Base-by-base conservation (phyloP, 257 asterid genomes). In the Penstemon eatonii region DNA sequence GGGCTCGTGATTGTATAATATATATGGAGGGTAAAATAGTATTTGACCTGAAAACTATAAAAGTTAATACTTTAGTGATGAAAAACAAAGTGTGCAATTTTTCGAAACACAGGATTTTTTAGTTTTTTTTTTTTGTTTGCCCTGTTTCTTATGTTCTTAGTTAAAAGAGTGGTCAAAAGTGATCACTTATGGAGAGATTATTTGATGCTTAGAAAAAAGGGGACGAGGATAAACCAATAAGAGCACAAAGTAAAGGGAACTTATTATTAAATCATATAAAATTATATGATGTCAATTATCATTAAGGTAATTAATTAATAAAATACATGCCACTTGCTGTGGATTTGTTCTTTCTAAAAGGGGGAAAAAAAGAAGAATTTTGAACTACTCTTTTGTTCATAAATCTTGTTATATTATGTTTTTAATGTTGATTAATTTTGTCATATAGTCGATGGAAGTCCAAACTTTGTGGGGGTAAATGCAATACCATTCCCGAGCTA, bases 271-370 rank as follows among this genome's bases (percentile, higher is more conserved):
- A 64, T 63, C 63, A 45, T 25, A 61, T 39, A 59, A 40, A 64
- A 56, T 6, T 15, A 18, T 13, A 67, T 8, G 42, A 47, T 3
- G 0, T 64, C 47, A 67, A 60, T 44, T 55, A 47, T 49, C 2
- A 63, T 8, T 39, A 67, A 66, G 42, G 3, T 25, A 47, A 49
- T 25, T 25, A 25, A 25, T 25, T 25, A 8, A 40, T 19, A 40
- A 54, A 42, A 50, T 50, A 7, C 40, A 63, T 42, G 70, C 63
- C 54, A 59, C 64, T 67, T 66, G n/a, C 4, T 53, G 52, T 52
- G 12, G 13, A 18, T 39, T 52, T 18, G 33, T 47, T 39, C 37
- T 10, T 56, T 72, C 18, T 3, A 10, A 55, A 63, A 47, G 8
- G 41, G 11, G 7, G 3, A 6, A 58, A 45, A 6, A 36, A 53